These are phyloP conservation scores for Haematococcus sp. DNA, from an alignment of 139 green algal genomes.

Conservation along the genomic window DNA sequence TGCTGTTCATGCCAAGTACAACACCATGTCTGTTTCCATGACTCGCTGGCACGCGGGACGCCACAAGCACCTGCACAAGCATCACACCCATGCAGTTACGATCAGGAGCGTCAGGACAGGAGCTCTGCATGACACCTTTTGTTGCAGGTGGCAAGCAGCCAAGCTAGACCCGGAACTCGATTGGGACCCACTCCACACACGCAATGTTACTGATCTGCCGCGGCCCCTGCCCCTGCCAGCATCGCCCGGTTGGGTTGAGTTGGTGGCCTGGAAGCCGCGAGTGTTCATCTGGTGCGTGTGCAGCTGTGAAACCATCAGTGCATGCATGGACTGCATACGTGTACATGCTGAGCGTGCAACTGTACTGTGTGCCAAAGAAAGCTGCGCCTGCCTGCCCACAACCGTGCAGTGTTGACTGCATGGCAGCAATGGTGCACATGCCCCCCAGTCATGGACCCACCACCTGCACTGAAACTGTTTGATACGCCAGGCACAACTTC, in stretches of 20 bases:
- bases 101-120: too few species aligned
- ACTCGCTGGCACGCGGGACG: too few species aligned
- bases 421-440: not conserved
- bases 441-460: not conserved
- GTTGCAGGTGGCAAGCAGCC: too few species aligned
- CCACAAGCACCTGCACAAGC: too few species aligned
- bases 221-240: conserved; percentile 4
- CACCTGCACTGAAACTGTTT: not conserved
- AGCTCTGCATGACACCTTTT: too few species aligned
- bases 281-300: conserved; percentile 31
- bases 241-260: conserved; percentile 4
- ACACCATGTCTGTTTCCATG: too few species aligned
- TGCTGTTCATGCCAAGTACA: too few species aligned
- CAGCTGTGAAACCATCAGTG: too few species aligned
- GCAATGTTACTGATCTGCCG: not conserved
- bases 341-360: not conserved
- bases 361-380: not conserved
- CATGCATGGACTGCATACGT: too few species aligned
- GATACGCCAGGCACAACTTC: conserved; percentile 28
- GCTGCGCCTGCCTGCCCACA: not conserved
- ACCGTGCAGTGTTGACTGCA: not conserved
- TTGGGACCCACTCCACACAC: not conserved
- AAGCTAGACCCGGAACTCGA: too few species aligned
- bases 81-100: too few species aligned
- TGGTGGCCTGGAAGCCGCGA: conserved; percentile 18